Percentiles rank a stretch among this genome's conserved stretches.
These are phyloP conservation scores for Sphagnum fallax DNA, from an alignment of 228 moss, liverwort and hornwort species.

Conservation along the genomic window DNA sequence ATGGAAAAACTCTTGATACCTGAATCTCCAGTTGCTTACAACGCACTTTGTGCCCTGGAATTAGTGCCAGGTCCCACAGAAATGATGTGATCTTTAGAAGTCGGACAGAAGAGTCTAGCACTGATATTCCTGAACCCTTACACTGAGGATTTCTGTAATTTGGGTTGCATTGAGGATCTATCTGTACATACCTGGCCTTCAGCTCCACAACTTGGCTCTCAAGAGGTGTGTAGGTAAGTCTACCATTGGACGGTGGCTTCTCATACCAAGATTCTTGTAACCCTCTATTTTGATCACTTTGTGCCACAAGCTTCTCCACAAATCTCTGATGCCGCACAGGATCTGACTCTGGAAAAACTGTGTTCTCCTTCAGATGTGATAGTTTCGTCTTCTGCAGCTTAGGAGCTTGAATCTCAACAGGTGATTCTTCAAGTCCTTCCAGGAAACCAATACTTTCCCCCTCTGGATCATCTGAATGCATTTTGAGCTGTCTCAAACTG, in stretches of 20 bases:
- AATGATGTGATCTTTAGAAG: too few species aligned
- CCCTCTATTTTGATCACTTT: conserved; percentile 38
- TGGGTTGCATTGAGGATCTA: not conserved
- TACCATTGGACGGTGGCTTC: conserved; percentile 52
- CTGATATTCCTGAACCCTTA: too few species aligned
- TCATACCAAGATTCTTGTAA: conserved; percentile 63
- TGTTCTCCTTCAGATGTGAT: conserved; percentile 27
- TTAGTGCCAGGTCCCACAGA: too few species aligned
- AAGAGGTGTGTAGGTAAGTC: conserved; percentile 69
- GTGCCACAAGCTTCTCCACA: conserved; percentile 65
- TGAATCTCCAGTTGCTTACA: too few species aligned
- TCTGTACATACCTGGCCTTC: conserved; percentile 51
- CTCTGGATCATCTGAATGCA: conserved; percentile 5
- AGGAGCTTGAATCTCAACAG: conserved; percentile 5
- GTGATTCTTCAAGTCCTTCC: not conserved
- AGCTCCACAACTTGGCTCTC: conserved; percentile 87
- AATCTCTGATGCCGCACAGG: conserved; percentile 63
- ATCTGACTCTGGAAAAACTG: conserved; percentile 41
- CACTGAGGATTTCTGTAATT: too few species aligned
- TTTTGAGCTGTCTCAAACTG: not conserved
- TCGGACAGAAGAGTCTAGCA: too few species aligned
- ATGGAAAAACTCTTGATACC: too few species aligned
- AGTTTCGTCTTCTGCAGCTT: conserved; percentile 22
- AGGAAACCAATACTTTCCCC: not conserved
- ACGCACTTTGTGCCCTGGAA: too few species aligned